Conservation (phyloP, 2,329 filamentous ascomycete species). For the Chrysoporthe cubensis region DNA sequence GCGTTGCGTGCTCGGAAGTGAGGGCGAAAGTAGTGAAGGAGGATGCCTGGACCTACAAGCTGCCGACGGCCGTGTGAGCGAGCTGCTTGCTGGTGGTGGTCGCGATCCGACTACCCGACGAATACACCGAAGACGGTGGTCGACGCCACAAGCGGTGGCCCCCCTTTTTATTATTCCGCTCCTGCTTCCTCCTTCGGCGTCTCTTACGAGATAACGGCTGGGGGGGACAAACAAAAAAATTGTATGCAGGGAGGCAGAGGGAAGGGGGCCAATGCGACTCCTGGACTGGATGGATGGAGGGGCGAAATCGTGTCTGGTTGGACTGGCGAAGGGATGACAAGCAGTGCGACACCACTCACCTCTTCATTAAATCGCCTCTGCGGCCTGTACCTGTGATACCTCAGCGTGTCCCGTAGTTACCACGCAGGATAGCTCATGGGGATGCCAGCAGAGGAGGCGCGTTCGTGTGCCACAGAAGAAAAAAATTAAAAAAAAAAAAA, state of each 20-base stretch:
- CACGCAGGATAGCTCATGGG: neutral
- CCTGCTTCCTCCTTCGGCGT: neutral
- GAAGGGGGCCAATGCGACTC: slow-evolving; percentile 23
- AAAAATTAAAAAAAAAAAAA: neutral
- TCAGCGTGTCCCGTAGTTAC: neutral
- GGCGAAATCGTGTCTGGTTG: slow-evolving; percentile 12
- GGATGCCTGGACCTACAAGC: neutral
- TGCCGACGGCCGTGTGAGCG: neutral
- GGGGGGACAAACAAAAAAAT: neutral
- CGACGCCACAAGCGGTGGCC: neutral
- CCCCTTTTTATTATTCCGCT: neutral
- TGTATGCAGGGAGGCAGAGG: slow-evolving; percentile 26
- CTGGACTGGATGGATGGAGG: slow-evolving; percentile 10
- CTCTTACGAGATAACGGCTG: neutral
- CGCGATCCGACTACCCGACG: neutral
- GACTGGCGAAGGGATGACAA: slow-evolving; percentile 17
- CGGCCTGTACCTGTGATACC: slow-evolving; percentile 2
- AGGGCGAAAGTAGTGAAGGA: neutral
- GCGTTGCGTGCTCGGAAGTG: neutral
- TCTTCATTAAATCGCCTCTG: neutral
- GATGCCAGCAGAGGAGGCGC: too few relatives aligned
- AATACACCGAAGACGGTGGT: slow-evolving; percentile 1
- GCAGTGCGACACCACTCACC: slow-evolving; percentile 18
- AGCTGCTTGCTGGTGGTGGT: neutral
- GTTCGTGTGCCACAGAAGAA: neutral